These are phyloP conservation scores for Fusarium subtropicale DNA, from an alignment of 2,329 filamentous ascomycete species.

Conservation along the genomic window DNA sequence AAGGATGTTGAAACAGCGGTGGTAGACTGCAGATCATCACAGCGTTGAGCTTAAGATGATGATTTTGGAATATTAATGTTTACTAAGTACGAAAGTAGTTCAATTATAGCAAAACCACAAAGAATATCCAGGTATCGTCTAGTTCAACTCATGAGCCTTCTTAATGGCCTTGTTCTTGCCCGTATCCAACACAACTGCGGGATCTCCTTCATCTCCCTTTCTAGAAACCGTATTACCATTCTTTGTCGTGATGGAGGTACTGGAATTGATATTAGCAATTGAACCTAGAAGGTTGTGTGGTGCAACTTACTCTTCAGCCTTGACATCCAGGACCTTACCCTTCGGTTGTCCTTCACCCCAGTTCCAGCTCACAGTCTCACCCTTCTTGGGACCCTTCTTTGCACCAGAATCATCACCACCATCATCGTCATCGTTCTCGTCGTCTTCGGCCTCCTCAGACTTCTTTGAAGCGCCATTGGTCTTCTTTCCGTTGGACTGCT, in stretches of 20 bases:
- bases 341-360: constrained; percentile 58
- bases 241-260: constrained; percentile 53
- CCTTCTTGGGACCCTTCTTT: constrained; percentile 52
- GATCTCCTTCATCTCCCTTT: constrained; percentile 55
- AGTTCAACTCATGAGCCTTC: constrained; percentile 55
- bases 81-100: background rate
- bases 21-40: background rate
- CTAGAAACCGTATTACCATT: constrained; percentile 56
- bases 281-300: rapidly evolving
- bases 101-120: background rate
- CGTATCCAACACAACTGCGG: constrained; percentile 57
- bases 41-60: background rate
- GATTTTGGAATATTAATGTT: background rate
- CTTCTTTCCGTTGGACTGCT: constrained; percentile 30
- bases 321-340: constrained; percentile 59
- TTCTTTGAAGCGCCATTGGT: constrained; percentile 15
- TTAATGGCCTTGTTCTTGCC: constrained; percentile 59
- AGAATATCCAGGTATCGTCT: background rate
- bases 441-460: constrained; percentile 11
- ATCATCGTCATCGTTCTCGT: constrained; percentile 2
- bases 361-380: constrained; percentile 60
- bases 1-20: background rate
- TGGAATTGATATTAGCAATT: constrained; percentile 2
- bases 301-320: constrained; percentile 53
- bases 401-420: constrained; percentile 24